A percentile compares a stretch with the other conserved stretches of the same genome.
These are phyloP conservation scores for Talaromyces sp. DNA, from an alignment of 2,329 filamentous ascomycete genomes.

Conservation along the genomic window DNA sequence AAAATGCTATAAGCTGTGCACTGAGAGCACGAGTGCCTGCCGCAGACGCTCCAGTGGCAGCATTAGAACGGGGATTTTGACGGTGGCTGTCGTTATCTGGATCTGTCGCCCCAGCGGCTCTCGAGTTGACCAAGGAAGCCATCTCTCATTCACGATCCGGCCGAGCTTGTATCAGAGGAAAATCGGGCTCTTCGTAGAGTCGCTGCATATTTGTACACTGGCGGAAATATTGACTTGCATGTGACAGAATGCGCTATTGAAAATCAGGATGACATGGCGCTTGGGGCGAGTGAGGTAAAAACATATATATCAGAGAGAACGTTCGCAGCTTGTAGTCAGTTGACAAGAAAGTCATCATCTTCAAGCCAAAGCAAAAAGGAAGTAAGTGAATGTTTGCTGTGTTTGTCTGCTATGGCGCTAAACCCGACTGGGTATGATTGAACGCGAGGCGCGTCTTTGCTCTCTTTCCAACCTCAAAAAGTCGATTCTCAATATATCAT, in stretches of 20 bases:
- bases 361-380: neutral
- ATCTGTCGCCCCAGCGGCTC: neutral
- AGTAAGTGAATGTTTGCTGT: slow-evolving; percentile 1
- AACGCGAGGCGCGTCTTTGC: slow-evolving; percentile 13
- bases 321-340: neutral
- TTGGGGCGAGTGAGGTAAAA: neutral
- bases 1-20: slow-evolving; percentile 79
- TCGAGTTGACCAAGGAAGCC: neutral
- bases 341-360: neutral
- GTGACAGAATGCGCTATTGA: neutral
- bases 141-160: slow-evolving; percentile 4
- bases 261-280: neutral
- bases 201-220: slow-evolving; percentile 4
- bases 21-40: slow-evolving; percentile 78
- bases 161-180: neutral
- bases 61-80: slow-evolving; percentile 48
- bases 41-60: slow-evolving; percentile 71
- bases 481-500: neutral
- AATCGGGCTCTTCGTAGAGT: neutral
- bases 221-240: neutral
- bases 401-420: slow-evolving; percentile 10
- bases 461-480: slow-evolving; percentile 9
- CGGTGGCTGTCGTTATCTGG: slow-evolving; percentile 5
- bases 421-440: slow-evolving; percentile 13
- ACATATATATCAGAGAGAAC: neutral